Base-by-base conservation (phyloP, 805 yeast genomes). In the Maudiozyma pseudohumilis region DNA sequence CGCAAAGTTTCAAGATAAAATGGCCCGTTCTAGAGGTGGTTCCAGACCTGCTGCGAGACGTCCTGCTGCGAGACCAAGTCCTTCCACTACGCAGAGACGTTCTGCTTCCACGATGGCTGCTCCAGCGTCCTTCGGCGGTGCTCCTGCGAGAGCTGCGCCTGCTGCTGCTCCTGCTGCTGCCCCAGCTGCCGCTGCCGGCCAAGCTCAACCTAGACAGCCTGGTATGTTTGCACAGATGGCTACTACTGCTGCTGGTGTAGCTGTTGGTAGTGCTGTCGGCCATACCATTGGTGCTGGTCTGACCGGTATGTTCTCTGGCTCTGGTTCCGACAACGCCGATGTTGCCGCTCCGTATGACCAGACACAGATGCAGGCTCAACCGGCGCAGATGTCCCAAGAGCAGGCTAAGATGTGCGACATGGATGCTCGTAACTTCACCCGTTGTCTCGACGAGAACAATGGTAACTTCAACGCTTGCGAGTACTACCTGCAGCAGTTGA, bases 171-270 rank as follows among this genome's bases (percentile, higher is more conserved):
- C 73, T 56, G 63, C 72, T 10, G 39, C 46, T 11, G 24, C 32
- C 2, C 20, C 20, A 3, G 38, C 36, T 11, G 25, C 24, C 20
- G 46, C 49, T 18, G 34, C 24, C 10, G 36, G 38, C 5, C 44
- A 16, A 12, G 66, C 72, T 37, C 80, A 69, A 56, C 72, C 75
- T 29, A 56, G 54, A 50, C 75, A 71, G 52, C 96, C 96, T 34
- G 96, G 97, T 53, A 53, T 89, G 59, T 88, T 89, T 55, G 83
- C 89, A 42, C 94, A 92, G 67, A 92, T 92, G 98, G 97, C 97
- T 28, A 72, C 94, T 34, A 92, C 98, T 34, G 98, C 98, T 39
- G 98, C 97, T 35, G 98, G 98, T 78, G 98, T 92, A 32, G 98
- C 97, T 38, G 96, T 92, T 40, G 98, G 98, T 54, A 85, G 96